These are phyloP conservation scores for Trichoderma sp. DNA, from an alignment of 2,329 filamentous ascomycete species.

Conservation along the genomic window DNA sequence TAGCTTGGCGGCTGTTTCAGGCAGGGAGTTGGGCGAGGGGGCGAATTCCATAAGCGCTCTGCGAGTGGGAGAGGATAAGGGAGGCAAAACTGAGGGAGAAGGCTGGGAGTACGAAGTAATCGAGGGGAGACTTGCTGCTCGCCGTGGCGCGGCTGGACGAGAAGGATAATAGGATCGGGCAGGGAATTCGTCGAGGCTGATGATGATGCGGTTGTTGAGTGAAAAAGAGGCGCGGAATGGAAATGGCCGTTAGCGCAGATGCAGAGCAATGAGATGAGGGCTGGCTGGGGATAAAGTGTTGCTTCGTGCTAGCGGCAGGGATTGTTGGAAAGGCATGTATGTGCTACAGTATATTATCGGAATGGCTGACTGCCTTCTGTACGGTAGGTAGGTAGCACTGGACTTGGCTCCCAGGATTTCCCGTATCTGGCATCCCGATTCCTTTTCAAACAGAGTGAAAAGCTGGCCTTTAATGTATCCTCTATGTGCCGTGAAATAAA, in stretches of 20 bases:
- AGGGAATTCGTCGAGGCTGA: conserved; percentile 2
- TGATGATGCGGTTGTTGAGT: conserved; percentile 9
- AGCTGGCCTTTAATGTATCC: too few relatives aligned
- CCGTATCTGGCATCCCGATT: too few relatives aligned
- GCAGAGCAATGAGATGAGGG: conserved; percentile 18
- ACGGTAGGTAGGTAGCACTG: too few relatives aligned
- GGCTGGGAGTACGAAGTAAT: neutral
- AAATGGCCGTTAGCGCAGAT: conserved; percentile 15
- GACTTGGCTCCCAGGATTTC: too few relatives aligned
- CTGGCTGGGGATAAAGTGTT: conserved; percentile 13
- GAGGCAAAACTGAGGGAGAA: conserved; percentile 16
- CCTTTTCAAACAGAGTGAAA: too few relatives aligned
- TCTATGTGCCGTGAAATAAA: too few relatives aligned
- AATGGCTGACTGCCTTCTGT: too few relatives aligned
- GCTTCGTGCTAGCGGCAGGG: too few relatives aligned
- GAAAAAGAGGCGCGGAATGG: conserved; percentile 12
- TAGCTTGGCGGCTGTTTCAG: conserved; percentile 34
- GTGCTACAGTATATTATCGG: too few relatives aligned
- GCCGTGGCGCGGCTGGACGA: neutral
- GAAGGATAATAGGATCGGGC: conserved; percentile 2
- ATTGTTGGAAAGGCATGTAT: too few relatives aligned
- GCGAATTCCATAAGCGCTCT: conserved; percentile 23
- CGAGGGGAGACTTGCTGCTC: neutral
- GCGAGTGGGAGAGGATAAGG: conserved; percentile 5
- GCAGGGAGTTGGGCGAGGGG: conserved; percentile 32